These are phyloP conservation scores for Coemansia sp. DNA, from an alignment of 192 early-diverging fungal species.

Conservation along the genomic window DNA sequence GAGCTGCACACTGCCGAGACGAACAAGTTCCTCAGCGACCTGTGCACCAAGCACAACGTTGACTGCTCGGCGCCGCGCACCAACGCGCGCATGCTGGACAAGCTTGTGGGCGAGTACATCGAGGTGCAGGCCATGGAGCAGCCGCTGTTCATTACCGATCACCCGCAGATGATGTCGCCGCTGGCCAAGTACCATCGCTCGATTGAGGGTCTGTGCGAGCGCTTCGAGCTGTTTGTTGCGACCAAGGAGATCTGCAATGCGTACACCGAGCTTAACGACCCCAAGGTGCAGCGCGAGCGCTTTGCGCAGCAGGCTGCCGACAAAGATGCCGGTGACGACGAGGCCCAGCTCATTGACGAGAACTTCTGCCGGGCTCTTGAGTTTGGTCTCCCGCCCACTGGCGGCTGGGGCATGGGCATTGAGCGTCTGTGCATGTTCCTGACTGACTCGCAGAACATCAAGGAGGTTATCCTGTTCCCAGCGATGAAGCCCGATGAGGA, in stretches of 20 bases:
- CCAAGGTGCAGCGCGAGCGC: constrained; percentile 96
- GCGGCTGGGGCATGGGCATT: constrained; percentile 92
- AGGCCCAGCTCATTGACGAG: constrained; percentile 98
- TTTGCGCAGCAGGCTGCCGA: constrained; percentile 97
- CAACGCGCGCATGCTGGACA: constrained; percentile 90
- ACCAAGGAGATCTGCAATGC: constrained; percentile 99
- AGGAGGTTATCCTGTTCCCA: constrained; percentile 81
- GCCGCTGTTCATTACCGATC: constrained; percentile 95
- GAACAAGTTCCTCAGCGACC: constrained; percentile 87
- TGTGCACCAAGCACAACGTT: constrained; percentile 93
- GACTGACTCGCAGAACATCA: constrained; percentile 97
- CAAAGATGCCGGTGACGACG: constrained; percentile 98
- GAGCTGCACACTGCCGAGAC: constrained; percentile 78
- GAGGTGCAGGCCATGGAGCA: constrained; percentile 73
- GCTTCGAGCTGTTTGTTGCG: constrained; percentile 98
- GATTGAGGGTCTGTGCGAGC: constrained; percentile 89
- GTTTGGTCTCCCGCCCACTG: constrained; percentile 96
- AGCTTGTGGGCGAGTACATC: constrained; percentile 83
- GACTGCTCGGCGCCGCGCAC: constrained; percentile 96
- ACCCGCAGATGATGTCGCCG: constrained; percentile 99
- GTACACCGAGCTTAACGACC: constrained; percentile 99
- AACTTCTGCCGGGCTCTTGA: constrained; percentile 95
- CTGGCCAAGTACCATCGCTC: constrained; percentile 95
- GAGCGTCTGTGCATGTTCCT: constrained; percentile 99
- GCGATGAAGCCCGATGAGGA: constrained; percentile 69